Base-by-base conservation (phyloP, 805 yeast species). In the Kazachstania kunashirensis region DNA sequence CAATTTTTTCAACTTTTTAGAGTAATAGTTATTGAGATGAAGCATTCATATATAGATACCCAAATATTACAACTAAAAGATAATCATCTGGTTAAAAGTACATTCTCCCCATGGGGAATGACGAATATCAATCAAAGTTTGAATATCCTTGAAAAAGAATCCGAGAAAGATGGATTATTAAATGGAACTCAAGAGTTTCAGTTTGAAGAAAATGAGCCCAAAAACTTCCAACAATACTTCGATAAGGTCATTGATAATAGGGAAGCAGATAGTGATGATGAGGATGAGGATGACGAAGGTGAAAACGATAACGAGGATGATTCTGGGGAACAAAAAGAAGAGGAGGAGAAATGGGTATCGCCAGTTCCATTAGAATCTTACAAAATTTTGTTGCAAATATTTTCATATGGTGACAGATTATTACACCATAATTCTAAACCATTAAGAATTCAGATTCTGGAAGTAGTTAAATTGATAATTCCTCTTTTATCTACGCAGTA, bases 1-100 rank as follows among this genome's bases (percentile, higher is more conserved):
- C 84, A 84, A 1, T 78, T 84, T 41, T 82, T 86, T 43, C 59
- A 68, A 3, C 79, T 84, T 0, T 84, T 88, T 49, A 71, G 71
- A 36, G 77, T 75, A 18, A 56, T 84, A 4, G 62, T 77, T 6
- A 58, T 60, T 23, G 77, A 77, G 49, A 58, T 76, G 25, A 53
- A 56, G 23, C 53, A 57, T 14, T 37, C 52, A 29, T 71, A 67
- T 46, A 38, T 70, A 34, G 52, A 55, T 45, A 47, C 31, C 24
- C 24, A 24, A 16, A 40, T 40, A 17, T 29, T 42, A 15, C 50
- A 42, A 18, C 20, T 49, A 10, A 35, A 42, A 3, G 42, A 48
- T 37, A 40, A 43, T 1, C 45, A 47, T 30, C 18, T 45, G 6
- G 49, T 47, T 2, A 63, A 53, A 21, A 42, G 47, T 23, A 40